Base-by-base conservation (phyloP, 2,329 filamentous ascomycete genomes). In the Colletotrichum lindemuthianum region DNA sequence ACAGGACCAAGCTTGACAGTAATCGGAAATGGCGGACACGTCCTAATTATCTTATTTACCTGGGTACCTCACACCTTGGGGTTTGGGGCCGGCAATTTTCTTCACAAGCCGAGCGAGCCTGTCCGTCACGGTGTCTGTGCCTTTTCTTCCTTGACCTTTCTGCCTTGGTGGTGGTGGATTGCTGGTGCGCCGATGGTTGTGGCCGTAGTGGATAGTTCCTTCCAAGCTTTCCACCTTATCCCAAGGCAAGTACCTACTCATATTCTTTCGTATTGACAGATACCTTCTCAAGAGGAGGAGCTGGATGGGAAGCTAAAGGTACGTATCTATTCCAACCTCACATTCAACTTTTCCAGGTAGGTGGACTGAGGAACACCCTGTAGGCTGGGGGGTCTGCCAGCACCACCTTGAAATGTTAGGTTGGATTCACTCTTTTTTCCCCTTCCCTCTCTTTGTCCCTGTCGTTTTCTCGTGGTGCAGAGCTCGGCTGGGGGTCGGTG, bases 71-170 rank as follows among this genome's bases (percentile, higher is more conserved):
- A 5, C 24, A 5, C 24, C 24, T 24, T 24, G 24, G 24, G 24
- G 24, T 24, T 24, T 24, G 24, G 24, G 24, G 24, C 24, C 24
- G 24, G 52, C 45, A 52, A 57, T 65, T 65, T 59, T 59, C 49
- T 64, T 59, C 51, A 61, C 51, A 49, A 61, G 58, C 61, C 61
- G 45, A 65, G 51, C 49, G 58, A 45, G 39, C 59, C 8, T 16
- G 15, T 16, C 43, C 43, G 24, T 45, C 24, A 24, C 24, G 24
- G 13, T 15, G 15, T 24, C 13, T 45, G 44, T 52, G 58, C 48
- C 41, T 45, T 9, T 39, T 43, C 59, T 40, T 50, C 15, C 48
- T 47, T 47, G 36, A 36, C 59, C 43, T 55, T 56, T 34, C 47
- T 53, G 51, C 15, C 51, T 32, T 45, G 13, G 24, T n/a, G 10